Percentiles rank a stretch among this genome's conserved stretches.
Evolutionary conservation across 345 rosid genomes (phyloP).

Genomic region (Camelina neglecta): DNA sequence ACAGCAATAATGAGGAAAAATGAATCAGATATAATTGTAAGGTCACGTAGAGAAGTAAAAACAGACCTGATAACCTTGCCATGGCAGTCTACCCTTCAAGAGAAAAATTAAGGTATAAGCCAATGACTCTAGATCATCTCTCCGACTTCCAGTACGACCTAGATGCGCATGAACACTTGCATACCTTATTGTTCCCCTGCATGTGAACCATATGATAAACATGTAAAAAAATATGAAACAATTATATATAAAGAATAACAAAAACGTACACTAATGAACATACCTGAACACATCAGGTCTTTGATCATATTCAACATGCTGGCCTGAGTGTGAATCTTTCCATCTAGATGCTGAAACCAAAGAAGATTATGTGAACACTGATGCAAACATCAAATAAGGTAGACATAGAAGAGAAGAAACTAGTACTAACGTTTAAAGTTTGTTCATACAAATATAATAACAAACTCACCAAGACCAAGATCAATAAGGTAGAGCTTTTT

Average conservation of each 20-base stretch:
- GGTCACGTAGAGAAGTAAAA: constrained; percentile 2
- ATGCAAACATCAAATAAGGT: background rate
- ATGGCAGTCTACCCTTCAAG: constrained; percentile 85
- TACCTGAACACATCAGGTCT: constrained; percentile 98
- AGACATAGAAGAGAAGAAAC: constrained; percentile 11
- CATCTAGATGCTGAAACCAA: constrained; percentile 78
- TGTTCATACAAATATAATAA: background rate
- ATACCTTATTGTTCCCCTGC: constrained; percentile 95
- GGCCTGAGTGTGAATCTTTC: constrained; percentile 76
- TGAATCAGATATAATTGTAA: background rate
- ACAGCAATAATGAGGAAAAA: constrained; percentile 17
- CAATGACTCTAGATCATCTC: constrained; percentile 97
- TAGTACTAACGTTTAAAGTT: constrained; percentile 9
- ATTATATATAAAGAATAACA: background rate
- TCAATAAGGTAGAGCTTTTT: constrained; percentile 88
- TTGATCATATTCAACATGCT: constrained; percentile 94
- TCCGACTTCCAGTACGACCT: constrained; percentile 91
- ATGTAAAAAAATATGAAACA: constrained; percentile 2
- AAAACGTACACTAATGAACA: background rate
- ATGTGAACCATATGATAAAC: constrained; percentile 16
- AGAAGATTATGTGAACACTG: constrained; percentile 19
- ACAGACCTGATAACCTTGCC: constrained; percentile 97
- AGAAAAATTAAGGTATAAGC: constrained; percentile 94
- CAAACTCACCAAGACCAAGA: constrained; percentile 82
- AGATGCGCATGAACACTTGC: constrained; percentile 97